These are phyloP conservation scores for Saccharum spontaneum DNA, from an alignment of 176 grass and related monocot species.

Conservation along the genomic window DNA sequence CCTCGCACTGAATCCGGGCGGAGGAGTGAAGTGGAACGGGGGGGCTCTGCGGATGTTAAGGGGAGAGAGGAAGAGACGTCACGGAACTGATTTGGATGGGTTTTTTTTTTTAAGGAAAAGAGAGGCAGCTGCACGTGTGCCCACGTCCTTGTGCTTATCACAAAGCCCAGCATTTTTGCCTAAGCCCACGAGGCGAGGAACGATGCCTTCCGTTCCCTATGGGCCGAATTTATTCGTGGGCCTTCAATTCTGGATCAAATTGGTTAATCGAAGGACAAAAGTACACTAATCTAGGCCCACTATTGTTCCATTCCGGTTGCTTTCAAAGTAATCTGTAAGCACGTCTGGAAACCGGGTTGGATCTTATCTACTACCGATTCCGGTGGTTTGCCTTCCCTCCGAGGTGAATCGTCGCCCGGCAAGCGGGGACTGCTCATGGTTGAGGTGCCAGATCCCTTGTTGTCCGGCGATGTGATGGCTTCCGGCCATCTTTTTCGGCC, in stretches of 20 bases:
- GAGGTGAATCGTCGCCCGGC: too few species aligned
- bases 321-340: too few species aligned
- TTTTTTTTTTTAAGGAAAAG: background rate
- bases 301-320: background rate
- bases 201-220: background rate
- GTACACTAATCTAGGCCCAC: background rate
- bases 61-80: background rate
- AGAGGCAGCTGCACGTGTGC: background rate
- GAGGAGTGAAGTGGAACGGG: background rate
- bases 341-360: too few species aligned
- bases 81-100: slow-evolving; percentile 15
- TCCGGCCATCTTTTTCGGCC: too few species aligned
- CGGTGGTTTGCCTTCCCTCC: too few species aligned
- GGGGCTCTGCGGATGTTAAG: background rate
- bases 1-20: background rate
- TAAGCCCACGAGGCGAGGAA: background rate
- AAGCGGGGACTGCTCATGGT: too few species aligned
- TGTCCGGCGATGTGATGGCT: too few species aligned
- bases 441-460: too few species aligned
- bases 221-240: background rate
- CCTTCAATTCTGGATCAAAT: background rate
- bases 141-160: slow-evolving; percentile 8
- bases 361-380: too few species aligned
- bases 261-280: background rate
- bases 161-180: background rate